Base-by-base conservation (phyloP, 208 protist genomes). In the Spongospora subterranea region DNA sequence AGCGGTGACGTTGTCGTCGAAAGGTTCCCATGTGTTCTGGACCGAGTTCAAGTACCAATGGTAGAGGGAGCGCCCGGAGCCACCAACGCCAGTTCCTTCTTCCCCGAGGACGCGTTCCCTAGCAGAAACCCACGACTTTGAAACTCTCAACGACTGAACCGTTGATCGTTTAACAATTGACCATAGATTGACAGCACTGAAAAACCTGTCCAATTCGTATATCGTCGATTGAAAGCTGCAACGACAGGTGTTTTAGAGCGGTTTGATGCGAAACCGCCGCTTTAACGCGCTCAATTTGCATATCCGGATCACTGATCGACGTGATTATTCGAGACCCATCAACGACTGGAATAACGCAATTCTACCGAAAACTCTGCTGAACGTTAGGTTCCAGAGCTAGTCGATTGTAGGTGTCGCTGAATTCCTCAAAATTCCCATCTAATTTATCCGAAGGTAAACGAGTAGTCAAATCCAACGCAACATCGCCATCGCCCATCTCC, bases 11-110 rank as follows among this genome's bases (percentile, higher is more conserved):
- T 82, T 82, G 71, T 35, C 71, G 71, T 82, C 71, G 40, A 82
- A 82, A 13, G 71, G 71, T 82, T 82, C 71, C 71, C 71, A 82
- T 82, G 71, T 82, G 71, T 82, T 82, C n/a, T 82, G 71, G 17
- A 82, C 71, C 13, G 71, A 82, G 71, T 82, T 82, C n/a, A 82
- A n/a, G n/a, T 82, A 82, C 71, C 71, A 82, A 39, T 43, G 71
- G 71, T 82, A 82, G 6, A 35, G 17, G 71, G n/a, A 6, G n/a
- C 71, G 71, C 17, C 71, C 71, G 35, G 71, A 39, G 11, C 71
- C 71, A 6, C 35, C 71, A 32, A 17, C 54, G 11, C 17, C 71
- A 20, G 71, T 39, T 82, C 71, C 71, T 35, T 39, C 6, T 35
- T 43, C n/a, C 13, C 71, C 71, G 6, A 82, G n/a, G n/a, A 82